Percentiles rank a stretch among this genome's conserved stretches.
Evolutionary conservation across 2,329 filamentous ascomycete species (phyloP).

Genomic region (Paraphoma chrysanthemicola): DNA sequence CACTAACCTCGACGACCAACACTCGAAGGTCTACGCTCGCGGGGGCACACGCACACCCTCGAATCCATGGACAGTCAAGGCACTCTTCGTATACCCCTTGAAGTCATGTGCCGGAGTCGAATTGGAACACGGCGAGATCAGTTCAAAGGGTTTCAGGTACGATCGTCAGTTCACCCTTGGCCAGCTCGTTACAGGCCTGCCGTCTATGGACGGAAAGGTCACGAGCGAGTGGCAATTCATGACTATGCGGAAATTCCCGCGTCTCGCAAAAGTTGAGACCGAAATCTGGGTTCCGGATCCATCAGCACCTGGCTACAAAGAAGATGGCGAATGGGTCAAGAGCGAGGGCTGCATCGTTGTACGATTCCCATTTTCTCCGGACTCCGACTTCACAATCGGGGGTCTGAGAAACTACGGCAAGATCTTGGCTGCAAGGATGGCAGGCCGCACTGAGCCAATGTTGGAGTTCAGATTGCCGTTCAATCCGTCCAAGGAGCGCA

Average conservation of each 20-base stretch:
- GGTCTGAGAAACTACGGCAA: slow-evolving; percentile 42
- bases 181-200: slow-evolving; percentile 58
- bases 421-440: slow-evolving; percentile 42
- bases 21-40: slow-evolving; percentile 56
- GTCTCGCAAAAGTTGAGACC: slow-evolving; percentile 71
- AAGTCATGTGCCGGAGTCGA: slow-evolving; percentile 84
- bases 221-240: slow-evolving; percentile 70
- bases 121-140: slow-evolving; percentile 67
- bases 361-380: slow-evolving; percentile 64
- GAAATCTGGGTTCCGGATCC: slow-evolving; percentile 75
- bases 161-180: slow-evolving; percentile 87
- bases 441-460: slow-evolving; percentile 61
- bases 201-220: slow-evolving; percentile 52
- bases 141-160: slow-evolving; percentile 74
- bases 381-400: slow-evolving; percentile 39
- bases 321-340: slow-evolving; percentile 57
- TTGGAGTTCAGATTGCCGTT: slow-evolving; percentile 72
- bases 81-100: slow-evolving; percentile 80
- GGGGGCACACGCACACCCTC: slow-evolving; percentile 32
- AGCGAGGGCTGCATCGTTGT: slow-evolving; percentile 69
- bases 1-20: slow-evolving; percentile 65
- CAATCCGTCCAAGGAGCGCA: slow-evolving; percentile 64
- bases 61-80: slow-evolving; percentile 62
- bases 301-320: slow-evolving; percentile 59
- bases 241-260: slow-evolving; percentile 72